Base-by-base conservation (phyloP, 495 filamentous ascomycete genomes). In the Amniculicola lignicola region DNA sequence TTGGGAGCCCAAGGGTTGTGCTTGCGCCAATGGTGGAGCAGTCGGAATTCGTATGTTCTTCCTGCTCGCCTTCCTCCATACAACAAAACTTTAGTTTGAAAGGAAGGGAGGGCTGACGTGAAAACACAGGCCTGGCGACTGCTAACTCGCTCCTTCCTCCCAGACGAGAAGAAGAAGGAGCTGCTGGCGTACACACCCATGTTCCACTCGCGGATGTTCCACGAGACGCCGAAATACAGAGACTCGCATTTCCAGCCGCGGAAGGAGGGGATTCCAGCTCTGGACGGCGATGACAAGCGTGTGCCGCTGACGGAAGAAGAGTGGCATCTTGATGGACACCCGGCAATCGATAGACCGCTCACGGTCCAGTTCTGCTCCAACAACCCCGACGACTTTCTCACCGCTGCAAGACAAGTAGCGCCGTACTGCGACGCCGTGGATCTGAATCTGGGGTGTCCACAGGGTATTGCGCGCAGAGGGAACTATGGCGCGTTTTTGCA, bases 301-400 rank as follows among this genome's bases (percentile, higher is more conserved):
- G 41, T 28, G 19, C 44, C 65, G 40, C 39, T 46, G 21, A 37
- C 58, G 12, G 18, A 42, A 12, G 23, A 33, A 9, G 31, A 48
- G 27, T 21, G 51, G 4, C 51, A 80, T 63, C 84, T 97, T 27
- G 94, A 98, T 72, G 93, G 93, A 46, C 90, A 95, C 72, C 84
- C 88, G 2, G 56, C 73, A 2, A 69, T 86, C 45, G 93, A 99
- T 68, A 81, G 93, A 5, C 93, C 93, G 2, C 81, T 96, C 5
- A 86, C 95, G 66, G 93, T 96, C 10, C 93, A 99, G 64, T 99
- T 99, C 74, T 97, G 94, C 75, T 83, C 92, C 41, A 97, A 99
- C 67, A 76, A 88, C 36, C 88, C 93, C 0, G 75, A 86, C 27
- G 79, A 86, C 42, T 77, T 97, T 3, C 74, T 96, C 14, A 73